These are phyloP conservation scores for Leucocoprinus birnbaumii DNA, from an alignment of 768 basidiomycete species.

Conservation along the genomic window DNA sequence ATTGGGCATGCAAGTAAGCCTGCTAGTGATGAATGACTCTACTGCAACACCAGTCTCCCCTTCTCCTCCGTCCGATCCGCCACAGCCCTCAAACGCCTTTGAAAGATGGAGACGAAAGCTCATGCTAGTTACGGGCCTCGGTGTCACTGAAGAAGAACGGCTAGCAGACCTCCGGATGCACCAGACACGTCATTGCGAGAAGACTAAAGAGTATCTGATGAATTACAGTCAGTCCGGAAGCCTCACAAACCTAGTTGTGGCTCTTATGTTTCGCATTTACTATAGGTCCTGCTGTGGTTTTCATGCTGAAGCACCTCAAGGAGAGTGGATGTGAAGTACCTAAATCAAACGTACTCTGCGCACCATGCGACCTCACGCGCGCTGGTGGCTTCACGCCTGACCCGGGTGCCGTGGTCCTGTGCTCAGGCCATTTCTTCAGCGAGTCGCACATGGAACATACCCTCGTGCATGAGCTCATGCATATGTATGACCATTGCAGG, in stretches of 20 bases:
- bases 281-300: constrained; percentile 80
- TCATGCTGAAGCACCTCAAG: constrained; percentile 90
- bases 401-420: constrained; percentile 78
- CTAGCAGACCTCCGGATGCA: constrained; percentile 32
- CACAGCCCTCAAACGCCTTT: constrained; percentile 33
- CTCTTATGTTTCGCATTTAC: constrained; percentile 3
- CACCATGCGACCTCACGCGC: constrained; percentile 69
- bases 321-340: constrained; percentile 71
- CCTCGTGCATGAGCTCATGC: constrained; percentile 88
- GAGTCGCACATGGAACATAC: constrained; percentile 93
- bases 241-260: constrained; percentile 1
- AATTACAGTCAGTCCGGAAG: constrained; percentile 54
- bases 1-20: neutral
- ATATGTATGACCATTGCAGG: constrained; percentile 93
- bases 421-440: constrained; percentile 78
- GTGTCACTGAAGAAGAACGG: constrained; percentile 45
- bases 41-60: constrained; percentile 15
- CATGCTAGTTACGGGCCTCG: constrained; percentile 45
- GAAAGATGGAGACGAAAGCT: constrained; percentile 47
- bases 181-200: constrained; percentile 53
- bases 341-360: constrained; percentile 73
- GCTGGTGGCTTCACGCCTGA: constrained; percentile 85
- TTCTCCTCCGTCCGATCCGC: constrained; percentile 16
- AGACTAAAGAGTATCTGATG: constrained; percentile 67
- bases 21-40: constrained; percentile 24